Conservation (phyloP, 2,329 filamentous ascomycete genomes). For the Fusarium illudens region DNA sequence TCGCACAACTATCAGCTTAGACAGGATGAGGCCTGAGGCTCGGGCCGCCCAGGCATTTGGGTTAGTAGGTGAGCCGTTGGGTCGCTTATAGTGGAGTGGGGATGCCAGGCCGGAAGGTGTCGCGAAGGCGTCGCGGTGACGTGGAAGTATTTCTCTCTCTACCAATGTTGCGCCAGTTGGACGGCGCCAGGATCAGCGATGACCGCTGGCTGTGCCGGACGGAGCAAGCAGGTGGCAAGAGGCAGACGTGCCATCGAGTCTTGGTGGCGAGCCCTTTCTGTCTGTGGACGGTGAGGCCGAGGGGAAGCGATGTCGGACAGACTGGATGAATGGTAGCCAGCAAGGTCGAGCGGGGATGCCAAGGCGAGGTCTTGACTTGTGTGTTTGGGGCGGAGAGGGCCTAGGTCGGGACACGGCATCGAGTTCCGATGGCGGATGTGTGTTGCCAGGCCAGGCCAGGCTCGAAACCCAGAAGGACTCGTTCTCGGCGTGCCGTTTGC, state of each 20-base stretch:
- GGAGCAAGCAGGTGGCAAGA: neutral
- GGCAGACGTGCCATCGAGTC: neutral
- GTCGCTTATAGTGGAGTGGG: conserved; percentile 18
- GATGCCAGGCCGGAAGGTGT: conserved; percentile 13
- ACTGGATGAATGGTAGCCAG: conserved; percentile 2
- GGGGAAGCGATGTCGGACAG: conserved; percentile 13
- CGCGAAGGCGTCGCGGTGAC: conserved; percentile 8
- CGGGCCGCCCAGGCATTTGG: conserved; percentile 23
- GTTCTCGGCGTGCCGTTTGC: neutral
- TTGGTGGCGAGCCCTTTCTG: conserved; percentile 9
- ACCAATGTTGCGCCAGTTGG: conserved; percentile 12
- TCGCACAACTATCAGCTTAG: conserved; percentile 34
- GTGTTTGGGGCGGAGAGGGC: neutral
- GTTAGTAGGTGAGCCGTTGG: conserved; percentile 32
- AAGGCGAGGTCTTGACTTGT: conserved; percentile 7
- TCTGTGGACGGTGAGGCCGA: conserved; percentile 1
- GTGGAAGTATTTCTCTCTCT: conserved; percentile 15
- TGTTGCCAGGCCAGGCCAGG: neutral
- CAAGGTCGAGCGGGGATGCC: neutral
- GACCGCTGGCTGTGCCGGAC: conserved; percentile 6
- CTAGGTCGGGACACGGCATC: neutral
- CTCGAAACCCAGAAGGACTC: neutral
- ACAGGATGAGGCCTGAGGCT: conserved; percentile 31
- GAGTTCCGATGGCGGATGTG: neutral
- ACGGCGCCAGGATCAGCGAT: conserved; percentile 6